phyloP scores from a whole-genome alignment of 148 eudicot species.

The Spergularia marina region DNA sequence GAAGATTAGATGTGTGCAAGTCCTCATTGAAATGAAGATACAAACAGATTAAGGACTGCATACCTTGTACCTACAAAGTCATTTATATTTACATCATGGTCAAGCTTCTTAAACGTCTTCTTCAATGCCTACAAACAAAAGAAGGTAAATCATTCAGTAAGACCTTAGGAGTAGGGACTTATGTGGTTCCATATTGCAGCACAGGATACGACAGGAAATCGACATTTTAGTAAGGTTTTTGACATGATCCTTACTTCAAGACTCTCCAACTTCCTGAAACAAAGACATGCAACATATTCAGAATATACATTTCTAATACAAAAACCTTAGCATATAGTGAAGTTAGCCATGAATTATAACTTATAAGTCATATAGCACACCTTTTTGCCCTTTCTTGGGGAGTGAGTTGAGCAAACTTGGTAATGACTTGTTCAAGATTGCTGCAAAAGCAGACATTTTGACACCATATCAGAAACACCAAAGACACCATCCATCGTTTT shows the following conservation, averaged over 20 bases:
- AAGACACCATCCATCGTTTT: too few species aligned
- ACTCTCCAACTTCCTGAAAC: slow-evolving; percentile 90
- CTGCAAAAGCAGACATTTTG: slow-evolving; percentile 36
- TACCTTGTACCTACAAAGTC: slow-evolving; percentile 73
- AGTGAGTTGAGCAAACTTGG: slow-evolving; percentile 75
- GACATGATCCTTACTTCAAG: slow-evolving; percentile 72
- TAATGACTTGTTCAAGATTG: slow-evolving; percentile 77
- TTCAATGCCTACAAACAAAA: slow-evolving; percentile 45
- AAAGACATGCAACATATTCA: slow-evolving; percentile 28
- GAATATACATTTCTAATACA: slow-evolving; percentile 3
- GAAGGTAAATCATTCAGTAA: not conserved
- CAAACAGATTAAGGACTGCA: slow-evolving; percentile 20
- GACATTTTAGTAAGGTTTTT: not conserved
- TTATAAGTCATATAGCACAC: slow-evolving; percentile 20
- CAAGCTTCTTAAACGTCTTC: slow-evolving; percentile 77
- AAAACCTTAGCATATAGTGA: slow-evolving; percentile 3
- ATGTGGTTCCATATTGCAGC: not conserved
- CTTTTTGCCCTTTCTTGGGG: slow-evolving; percentile 86
- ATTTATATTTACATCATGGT: slow-evolving; percentile 64
- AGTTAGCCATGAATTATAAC: not conserved
- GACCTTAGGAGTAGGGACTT: not conserved
- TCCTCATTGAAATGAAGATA: not conserved
- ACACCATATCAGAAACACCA: slow-evolving; percentile 4
- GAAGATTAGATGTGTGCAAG: slow-evolving; percentile 26
- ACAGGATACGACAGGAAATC: not conserved